These are phyloP conservation scores for Yamadazyma atlantica DNA, from an alignment of 1,139 yeast genomes.

Conservation along the genomic window DNA sequence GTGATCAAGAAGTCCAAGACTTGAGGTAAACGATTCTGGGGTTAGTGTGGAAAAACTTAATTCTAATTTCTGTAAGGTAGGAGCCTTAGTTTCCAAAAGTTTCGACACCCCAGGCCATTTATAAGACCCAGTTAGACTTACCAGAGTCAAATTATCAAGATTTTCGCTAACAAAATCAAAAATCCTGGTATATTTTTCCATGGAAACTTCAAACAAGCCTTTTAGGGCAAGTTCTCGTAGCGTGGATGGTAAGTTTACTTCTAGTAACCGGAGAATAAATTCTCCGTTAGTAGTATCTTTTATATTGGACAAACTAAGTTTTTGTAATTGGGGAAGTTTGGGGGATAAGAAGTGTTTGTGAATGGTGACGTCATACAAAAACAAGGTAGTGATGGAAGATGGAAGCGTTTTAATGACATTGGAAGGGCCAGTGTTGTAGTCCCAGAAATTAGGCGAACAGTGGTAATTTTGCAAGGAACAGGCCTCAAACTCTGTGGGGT, in stretches of 20 bases:
- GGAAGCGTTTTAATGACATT: neutral
- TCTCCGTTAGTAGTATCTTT: slow-evolving; percentile 16
- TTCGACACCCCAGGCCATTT: no score
- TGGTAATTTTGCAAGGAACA: slow-evolving; percentile 5
- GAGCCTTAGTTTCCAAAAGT: neutral
- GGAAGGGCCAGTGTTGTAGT: slow-evolving; percentile 9
- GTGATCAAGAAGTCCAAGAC: neutral
- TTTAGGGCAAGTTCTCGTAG: neutral
- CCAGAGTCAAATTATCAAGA: neutral
- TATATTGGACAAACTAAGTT: slow-evolving; percentile 10
- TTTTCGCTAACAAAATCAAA: neutral
- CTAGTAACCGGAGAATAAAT: slow-evolving; percentile 13
- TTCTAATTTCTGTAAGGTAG: neutral
- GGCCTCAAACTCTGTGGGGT: slow-evolving; percentile 6
- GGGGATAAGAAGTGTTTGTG: neutral
- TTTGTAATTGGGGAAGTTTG: slow-evolving; percentile 1
- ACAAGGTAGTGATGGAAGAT: neutral
- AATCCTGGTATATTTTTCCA: neutral
- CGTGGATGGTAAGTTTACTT: slow-evolving; percentile 4
- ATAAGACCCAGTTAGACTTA: no score
- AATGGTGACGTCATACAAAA: neutral
- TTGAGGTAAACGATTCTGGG: neutral
- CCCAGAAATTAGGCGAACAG: slow-evolving; percentile 17
- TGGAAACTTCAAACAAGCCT: neutral
- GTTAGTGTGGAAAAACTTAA: neutral